These are phyloP conservation scores for Isoetes taiwanensis DNA, from an alignment of 75 land plant species.

Conservation along the genomic window DNA sequence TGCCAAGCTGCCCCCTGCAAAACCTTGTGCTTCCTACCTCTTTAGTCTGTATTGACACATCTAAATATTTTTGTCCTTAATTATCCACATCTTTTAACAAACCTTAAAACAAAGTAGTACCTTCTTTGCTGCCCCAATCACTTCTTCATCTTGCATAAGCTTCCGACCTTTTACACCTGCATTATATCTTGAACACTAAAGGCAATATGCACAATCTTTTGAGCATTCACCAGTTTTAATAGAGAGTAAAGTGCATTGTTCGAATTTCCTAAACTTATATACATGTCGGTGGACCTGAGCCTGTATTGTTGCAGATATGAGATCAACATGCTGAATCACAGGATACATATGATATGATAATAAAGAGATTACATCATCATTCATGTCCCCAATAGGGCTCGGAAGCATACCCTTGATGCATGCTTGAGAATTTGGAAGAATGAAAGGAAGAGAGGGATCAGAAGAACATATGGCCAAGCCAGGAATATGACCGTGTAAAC, in stretches of 20 bases:
- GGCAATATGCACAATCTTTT: constrained; percentile 97
- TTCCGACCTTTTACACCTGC: constrained; percentile 74
- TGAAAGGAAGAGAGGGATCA: too few species aligned
- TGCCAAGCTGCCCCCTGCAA: constrained; percentile 99
- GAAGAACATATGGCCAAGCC: too few species aligned
- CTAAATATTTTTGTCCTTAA: background rate
- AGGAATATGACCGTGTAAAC: too few species aligned
- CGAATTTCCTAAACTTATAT: constrained; percentile 89
- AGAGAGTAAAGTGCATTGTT: constrained; percentile 93
- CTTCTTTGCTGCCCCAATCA: constrained; percentile 73
- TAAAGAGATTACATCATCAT: too few species aligned
- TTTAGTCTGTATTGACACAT: constrained; percentile 53
- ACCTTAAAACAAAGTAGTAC: constrained; percentile 13
- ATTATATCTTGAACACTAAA: constrained; percentile 80
- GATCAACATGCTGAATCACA: background rate
- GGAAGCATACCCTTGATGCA: too few species aligned
- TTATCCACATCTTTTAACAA: background rate
- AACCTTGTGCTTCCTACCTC: constrained; percentile 98
- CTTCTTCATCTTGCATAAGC: constrained; percentile 74
- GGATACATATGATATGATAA: too few species aligned
- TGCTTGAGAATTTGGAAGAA: too few species aligned
- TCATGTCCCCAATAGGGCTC: too few species aligned
- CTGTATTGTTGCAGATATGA: too few species aligned
- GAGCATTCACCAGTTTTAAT: constrained; percentile 97
- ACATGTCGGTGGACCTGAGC: constrained; percentile 95